Evolutionary conservation across 768 basidiomycete genomes (phyloP).

Genomic region (Boletus vermiculosoides): DNA sequence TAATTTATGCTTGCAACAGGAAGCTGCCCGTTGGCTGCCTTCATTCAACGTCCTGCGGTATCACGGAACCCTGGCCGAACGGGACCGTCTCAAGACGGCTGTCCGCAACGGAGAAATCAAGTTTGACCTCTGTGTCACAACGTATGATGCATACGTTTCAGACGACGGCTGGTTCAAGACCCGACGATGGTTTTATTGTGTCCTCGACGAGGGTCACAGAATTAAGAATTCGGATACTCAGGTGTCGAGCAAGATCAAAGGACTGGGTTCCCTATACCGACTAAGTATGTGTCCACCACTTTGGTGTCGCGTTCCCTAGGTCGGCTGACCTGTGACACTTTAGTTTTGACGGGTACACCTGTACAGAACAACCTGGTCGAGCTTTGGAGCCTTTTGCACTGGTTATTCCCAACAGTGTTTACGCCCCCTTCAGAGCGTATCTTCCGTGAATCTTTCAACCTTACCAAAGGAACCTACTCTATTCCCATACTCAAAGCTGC

Average conservation of each 20-base stretch:
- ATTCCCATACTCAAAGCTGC: constrained; percentile 47
- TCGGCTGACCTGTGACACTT: not conserved
- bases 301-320: not conserved
- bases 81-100: constrained; percentile 50
- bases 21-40: constrained; percentile 55
- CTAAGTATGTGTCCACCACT: constrained; percentile 40
- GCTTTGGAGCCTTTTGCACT: constrained; percentile 55
- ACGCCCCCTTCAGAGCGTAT: constrained; percentile 44
- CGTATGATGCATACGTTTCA: constrained; percentile 62
- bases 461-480: constrained; percentile 51
- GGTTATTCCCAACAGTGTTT: constrained; percentile 56
- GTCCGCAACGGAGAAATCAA: constrained; percentile 36
- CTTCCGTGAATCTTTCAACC: constrained; percentile 54
- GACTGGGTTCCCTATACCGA: constrained; percentile 55
- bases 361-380: constrained; percentile 66
- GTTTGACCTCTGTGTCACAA: constrained; percentile 59
- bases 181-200: constrained; percentile 54
- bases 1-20: constrained; percentile 30
- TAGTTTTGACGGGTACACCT: constrained; percentile 72
- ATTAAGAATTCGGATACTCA: constrained; percentile 69
- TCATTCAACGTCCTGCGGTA: constrained; percentile 55
- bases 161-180: constrained; percentile 63
- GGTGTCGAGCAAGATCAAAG: constrained; percentile 51
- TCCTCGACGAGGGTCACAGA: constrained; percentile 67
- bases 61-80: constrained; percentile 55